Conservation (phyloP, 805 yeast species). For the Teunomyces kruisii region DNA sequence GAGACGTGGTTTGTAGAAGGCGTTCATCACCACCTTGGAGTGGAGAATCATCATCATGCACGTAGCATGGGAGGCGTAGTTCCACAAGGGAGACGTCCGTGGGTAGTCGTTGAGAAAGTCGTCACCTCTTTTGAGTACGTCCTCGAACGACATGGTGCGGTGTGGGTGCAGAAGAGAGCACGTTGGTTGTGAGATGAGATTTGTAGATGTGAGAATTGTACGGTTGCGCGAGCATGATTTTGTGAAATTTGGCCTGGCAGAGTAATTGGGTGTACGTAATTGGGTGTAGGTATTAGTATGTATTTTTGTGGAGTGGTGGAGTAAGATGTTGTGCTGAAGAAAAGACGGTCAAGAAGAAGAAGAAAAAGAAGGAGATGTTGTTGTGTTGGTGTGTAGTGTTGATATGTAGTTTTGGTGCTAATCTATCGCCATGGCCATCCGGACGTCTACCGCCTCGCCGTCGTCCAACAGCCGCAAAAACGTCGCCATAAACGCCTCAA, state of each 20-base stretch:
- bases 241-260: too few species aligned
- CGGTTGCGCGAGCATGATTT: background rate
- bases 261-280: too few species aligned
- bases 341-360: too few species aligned
- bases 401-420: too few species aligned
- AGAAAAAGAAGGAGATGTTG: too few species aligned
- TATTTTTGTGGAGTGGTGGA: too few species aligned
- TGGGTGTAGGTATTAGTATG: too few species aligned
- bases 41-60: slow-evolving; percentile 63
- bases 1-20: slow-evolving; percentile 64
- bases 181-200: background rate
- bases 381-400: too few species aligned
- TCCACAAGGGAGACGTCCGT: slow-evolving; percentile 60
- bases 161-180: background rate
- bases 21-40: slow-evolving; percentile 59
- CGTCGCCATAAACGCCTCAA: background rate
- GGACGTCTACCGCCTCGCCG: background rate
- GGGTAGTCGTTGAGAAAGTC: slow-evolving; percentile 67
- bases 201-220: background rate
- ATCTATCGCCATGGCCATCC: background rate
- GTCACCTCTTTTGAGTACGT: slow-evolving; percentile 71
- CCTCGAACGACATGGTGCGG: slow-evolving; percentile 60
- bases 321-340: too few species aligned
- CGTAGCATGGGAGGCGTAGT: slow-evolving; percentile 63
- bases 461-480: background rate